phyloP scores from a whole-genome alignment of 2,329 filamentous ascomycete genomes.

The Epichloe baconii region DNA sequence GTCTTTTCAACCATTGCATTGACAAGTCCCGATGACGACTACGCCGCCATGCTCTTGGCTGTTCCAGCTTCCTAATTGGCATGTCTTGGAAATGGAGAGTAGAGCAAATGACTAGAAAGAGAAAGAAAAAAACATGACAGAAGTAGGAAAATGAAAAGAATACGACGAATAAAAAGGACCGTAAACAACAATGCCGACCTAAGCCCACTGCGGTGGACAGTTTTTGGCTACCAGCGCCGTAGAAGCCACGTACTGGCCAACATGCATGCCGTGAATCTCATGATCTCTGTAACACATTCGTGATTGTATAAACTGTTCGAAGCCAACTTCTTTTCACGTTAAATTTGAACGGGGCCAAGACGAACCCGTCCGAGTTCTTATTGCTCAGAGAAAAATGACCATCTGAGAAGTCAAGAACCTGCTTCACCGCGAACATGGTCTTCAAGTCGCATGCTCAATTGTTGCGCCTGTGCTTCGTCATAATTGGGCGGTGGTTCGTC shows the following conservation, averaged over 20 bases:
- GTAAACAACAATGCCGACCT: not conserved
- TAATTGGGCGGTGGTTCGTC: constrained; percentile 81
- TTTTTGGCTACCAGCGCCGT: not conserved
- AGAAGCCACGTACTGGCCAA: constrained; percentile 3
- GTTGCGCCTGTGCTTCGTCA: constrained; percentile 75
- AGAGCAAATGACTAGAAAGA: not conserved
- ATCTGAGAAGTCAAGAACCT: constrained; percentile 12
- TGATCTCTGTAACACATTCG: not conserved
- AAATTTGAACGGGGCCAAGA: not conserved
- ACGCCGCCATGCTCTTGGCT: too few relatives aligned
- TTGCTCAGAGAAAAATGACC: not conserved
- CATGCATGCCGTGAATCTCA: constrained; percentile 4
- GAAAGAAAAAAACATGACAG: not conserved
- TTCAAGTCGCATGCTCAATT: constrained; percentile 44
- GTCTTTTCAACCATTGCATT: too few relatives aligned
- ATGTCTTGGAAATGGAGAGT: too few relatives aligned
- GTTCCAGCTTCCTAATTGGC: too few relatives aligned
- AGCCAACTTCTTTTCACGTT: not conserved
- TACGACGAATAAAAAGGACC: not conserved
- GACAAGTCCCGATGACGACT: too few relatives aligned
- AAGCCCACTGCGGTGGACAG: not conserved
- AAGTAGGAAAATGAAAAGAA: not conserved
- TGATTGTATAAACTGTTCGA: not conserved
- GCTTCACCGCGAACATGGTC: constrained; percentile 50
- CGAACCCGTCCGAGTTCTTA: not conserved